phyloP scores from a whole-genome alignment of 2,329 filamentous ascomycete species.

The Metarhizium brunneum region DNA sequence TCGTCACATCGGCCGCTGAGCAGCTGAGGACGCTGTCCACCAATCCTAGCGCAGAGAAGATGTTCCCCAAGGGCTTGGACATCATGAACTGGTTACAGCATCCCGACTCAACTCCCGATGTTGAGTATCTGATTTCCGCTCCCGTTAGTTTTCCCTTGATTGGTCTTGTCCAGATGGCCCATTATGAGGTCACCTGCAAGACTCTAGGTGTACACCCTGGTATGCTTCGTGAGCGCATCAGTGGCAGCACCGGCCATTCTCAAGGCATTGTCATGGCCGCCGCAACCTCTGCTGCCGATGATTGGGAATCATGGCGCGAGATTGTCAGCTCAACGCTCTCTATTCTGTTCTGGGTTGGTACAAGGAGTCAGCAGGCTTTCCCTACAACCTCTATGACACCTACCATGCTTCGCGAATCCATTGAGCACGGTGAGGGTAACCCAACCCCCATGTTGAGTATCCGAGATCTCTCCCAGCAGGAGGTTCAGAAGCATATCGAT shows the following conservation, averaged over 20 bases:
- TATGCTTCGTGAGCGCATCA: constrained; percentile 73
- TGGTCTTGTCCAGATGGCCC: constrained; percentile 88
- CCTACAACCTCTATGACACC: constrained; percentile 90
- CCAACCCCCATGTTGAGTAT: constrained; percentile 98
- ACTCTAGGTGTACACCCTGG: constrained; percentile 84
- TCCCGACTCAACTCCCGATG: constrained; percentile 81
- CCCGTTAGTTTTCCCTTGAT: constrained; percentile 95
- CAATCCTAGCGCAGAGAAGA: constrained; percentile 81
- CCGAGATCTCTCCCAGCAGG: constrained; percentile 76
- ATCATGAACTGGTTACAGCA: constrained; percentile 89
- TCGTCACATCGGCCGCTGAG: constrained; percentile 72
- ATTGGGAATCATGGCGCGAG: constrained; percentile 86
- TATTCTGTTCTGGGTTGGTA: constrained; percentile 97
- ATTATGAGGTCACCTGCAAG: constrained; percentile 92
- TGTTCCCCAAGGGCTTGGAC: constrained; percentile 95
- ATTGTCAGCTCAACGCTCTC: constrained; percentile 73
- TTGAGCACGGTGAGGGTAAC: constrained; percentile 87
- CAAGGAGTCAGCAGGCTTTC: constrained; percentile 94
- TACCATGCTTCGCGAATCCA: constrained; percentile 81
- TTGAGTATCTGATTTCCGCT: constrained; percentile 88
- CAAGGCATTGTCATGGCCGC: constrained; percentile 93
- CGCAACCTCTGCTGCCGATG: constrained; percentile 79
- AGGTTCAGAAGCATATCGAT: constrained; percentile 94
- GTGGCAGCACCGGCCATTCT: constrained; percentile 89
- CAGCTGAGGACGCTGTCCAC: constrained; percentile 78